Base-by-base conservation (phyloP, 768 basidiomycete species). In the Mycena alexandri region DNA sequence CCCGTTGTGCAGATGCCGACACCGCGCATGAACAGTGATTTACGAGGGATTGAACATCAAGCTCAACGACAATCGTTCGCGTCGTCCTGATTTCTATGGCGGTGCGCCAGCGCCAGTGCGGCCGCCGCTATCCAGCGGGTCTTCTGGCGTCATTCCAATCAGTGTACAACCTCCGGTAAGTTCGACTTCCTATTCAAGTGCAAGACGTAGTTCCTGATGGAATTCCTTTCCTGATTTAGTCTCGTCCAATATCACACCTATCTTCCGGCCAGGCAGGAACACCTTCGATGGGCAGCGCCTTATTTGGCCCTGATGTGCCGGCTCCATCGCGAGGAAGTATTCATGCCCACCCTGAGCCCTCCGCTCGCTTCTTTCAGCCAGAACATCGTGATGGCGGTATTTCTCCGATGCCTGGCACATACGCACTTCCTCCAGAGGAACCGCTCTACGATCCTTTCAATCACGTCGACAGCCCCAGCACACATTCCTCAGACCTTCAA, bases 1-100 rank as follows among this genome's bases (percentile, higher is more conserved):
- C 56, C 69, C 9, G 58, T 71, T 1, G 58, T 71, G 0, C 65
- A 67, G 22, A 67, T 71, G 69, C 69, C 69, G 1, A 67, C 65
- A 7, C 69, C 64, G 0, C 69, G 65, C 13, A 52, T 55, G 63
- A 41, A 52, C 44, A 60, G 56, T 3, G 60, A 70, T 36, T 13
- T 67, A 25, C 51, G 29, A 1, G 51, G 54, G 17, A 70, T 70
- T 12, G 69, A 70, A 46, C 65, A 34, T 22, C 56, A 60, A 58
- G 69, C 63, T 19, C 68, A 57, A 21, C 51, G 60, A 3, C 66
- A 54, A 12, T 52, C 61, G 19, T 58, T 61, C 42, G 58, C 36
- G 25, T 36, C 61, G 47, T 60, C 29, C 68, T 16, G 60, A 62
- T 46, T 61, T 58, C 56, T 48, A 16, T 19, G 67, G 61, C 16